These are phyloP conservation scores for Dipteronia sinensis DNA, from an alignment of 345 rosid species.

Conservation along the genomic window DNA sequence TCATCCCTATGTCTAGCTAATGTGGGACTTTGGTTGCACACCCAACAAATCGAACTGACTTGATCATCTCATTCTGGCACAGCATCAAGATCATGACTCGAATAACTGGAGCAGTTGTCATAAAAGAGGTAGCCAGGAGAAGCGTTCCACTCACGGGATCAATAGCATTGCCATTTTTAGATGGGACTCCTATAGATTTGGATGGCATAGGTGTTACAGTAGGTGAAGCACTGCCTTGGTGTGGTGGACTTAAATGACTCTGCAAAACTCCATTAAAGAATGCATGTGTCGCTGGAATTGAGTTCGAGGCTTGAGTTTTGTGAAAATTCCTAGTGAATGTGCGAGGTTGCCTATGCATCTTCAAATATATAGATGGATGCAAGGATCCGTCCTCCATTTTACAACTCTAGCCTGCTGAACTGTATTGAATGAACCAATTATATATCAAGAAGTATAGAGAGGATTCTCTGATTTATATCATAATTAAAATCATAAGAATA, in stretches of 20 bases:
- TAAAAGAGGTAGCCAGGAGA: not conserved
- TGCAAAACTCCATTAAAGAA: not conserved
- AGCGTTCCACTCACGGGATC: no score
- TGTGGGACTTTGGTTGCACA: no score
- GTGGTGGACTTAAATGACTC: not conserved
- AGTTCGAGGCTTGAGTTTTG: conserved; percentile 12
- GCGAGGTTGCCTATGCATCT: conserved; percentile 30
- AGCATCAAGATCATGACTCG: conserved; percentile 25
- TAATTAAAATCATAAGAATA: no score
- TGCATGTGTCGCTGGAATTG: not conserved
- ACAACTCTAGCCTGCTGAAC: not conserved
- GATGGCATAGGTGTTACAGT: conserved; percentile 7
- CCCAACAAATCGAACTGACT: conserved; percentile 29
- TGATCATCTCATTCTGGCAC: conserved; percentile 36
- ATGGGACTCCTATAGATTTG: conserved; percentile 1
- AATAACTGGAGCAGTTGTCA: conserved; percentile 29
- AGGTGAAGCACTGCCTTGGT: not conserved
- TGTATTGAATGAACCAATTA: no score
- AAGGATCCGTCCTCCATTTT: not conserved
- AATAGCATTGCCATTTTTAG: conserved; percentile 15
- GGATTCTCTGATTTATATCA: no score
- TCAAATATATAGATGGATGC: conserved; percentile 4
- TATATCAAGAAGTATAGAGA: no score
- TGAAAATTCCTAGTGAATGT: conserved; percentile 21
- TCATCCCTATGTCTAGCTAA: no score